Conservation (phyloP, 2,329 filamentous ascomycete species). For the Stromatinia cepivora region DNA sequence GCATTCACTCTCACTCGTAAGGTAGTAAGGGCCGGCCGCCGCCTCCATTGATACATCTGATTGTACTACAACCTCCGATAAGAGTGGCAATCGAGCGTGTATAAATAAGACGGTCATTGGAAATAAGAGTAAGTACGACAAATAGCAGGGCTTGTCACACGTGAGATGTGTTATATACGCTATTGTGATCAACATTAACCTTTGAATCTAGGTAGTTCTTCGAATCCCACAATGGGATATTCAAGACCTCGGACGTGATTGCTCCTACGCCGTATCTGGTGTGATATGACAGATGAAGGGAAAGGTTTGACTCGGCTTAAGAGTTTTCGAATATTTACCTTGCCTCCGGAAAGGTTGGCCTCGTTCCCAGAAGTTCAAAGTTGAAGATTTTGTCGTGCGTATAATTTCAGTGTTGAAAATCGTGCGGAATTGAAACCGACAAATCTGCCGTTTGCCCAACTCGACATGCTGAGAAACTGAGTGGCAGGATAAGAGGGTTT, state of each 20-base stretch:
- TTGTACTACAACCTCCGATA: not conserved
- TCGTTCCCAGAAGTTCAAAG: not conserved
- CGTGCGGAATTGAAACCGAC: not conserved
- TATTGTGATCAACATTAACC: not conserved
- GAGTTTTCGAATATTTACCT: not conserved
- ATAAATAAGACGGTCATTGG: not conserved
- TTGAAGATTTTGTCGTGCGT: not conserved
- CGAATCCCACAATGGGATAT: not conserved
- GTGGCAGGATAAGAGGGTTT: too few relatives aligned
- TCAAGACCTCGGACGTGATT: not conserved
- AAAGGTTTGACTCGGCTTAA: not conserved
- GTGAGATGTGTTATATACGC: not conserved
- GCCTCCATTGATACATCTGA: not conserved
- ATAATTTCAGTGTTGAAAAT: not conserved
- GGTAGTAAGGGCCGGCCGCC: not conserved
- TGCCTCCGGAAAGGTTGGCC: not conserved
- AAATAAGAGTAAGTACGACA: not conserved
- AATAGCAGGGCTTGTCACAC: not conserved
- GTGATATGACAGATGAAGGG: constrained; percentile 4
- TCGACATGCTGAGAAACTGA: too few relatives aligned
- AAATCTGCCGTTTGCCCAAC: not conserved
- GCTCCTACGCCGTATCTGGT: not conserved
- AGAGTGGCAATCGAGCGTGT: not conserved
- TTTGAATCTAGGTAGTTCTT: not conserved
- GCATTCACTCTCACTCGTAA: not conserved